A percentile compares a stretch with the other conserved stretches of the same genome.
Evolutionary conservation across 495 filamentous ascomycete genomes (phyloP).

Genomic region (Collariella sp.): DNA sequence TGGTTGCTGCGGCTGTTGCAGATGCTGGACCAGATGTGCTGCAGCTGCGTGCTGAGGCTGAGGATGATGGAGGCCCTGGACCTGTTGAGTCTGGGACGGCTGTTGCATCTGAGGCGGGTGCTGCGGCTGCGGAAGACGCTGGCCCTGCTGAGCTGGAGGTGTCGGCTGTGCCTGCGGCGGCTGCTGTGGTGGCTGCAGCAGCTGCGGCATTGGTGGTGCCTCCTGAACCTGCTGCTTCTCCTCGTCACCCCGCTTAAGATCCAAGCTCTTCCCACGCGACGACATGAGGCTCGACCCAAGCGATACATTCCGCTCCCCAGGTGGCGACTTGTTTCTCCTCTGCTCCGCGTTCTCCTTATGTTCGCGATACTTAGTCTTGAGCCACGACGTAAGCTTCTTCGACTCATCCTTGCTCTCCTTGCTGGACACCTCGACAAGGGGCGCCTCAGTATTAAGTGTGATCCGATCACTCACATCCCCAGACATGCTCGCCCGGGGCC

Average conservation of each 20-base stretch:
- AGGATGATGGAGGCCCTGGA: too few relatives aligned
- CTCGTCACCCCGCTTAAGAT: conserved; percentile 29
- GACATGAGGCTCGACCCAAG: conserved; percentile 21
- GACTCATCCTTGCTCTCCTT: conserved; percentile 47
- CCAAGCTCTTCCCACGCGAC: conserved; percentile 35
- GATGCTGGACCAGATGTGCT: too few relatives aligned
- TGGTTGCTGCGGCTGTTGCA: too few relatives aligned
- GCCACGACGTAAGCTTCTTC: conserved; percentile 71
- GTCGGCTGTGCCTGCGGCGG: not conserved
- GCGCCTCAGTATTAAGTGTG: conserved; percentile 27
- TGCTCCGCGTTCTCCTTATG: conserved; percentile 62
- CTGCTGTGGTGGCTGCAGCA: conserved; percentile 1
- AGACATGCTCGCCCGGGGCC: conserved; percentile 46
- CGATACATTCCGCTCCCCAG: conserved; percentile 26
- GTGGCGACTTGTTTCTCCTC: conserved; percentile 39
- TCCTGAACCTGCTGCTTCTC: conserved; percentile 27
- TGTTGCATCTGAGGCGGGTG: not conserved
- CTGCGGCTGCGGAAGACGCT: not conserved
- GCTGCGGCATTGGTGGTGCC: too few relatives aligned
- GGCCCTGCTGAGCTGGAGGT: not conserved
- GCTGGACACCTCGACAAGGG: conserved; percentile 34
- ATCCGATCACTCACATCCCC: conserved; percentile 44
- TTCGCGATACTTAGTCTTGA: conserved; percentile 76
- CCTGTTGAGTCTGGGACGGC: too few relatives aligned
- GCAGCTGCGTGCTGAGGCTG: too few relatives aligned